Conservation (phyloP, 75 land plant species). For the Pseudotsuga menziesii region DNA sequence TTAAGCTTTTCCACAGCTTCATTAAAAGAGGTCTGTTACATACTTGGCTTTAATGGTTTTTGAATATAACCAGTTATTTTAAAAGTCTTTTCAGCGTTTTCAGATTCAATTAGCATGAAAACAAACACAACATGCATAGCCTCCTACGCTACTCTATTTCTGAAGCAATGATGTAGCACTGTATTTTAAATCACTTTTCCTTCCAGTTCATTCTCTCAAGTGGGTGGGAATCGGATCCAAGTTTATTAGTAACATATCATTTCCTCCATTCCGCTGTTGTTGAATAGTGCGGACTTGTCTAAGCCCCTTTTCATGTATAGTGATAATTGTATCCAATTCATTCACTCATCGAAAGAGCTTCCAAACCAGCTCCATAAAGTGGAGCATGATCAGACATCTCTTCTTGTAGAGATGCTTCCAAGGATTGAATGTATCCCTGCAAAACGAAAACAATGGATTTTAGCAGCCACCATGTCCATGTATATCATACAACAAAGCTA, state of each 20-base stretch:
- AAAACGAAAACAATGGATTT: not conserved
- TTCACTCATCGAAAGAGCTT: constrained; percentile 36
- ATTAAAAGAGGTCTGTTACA: too few species aligned
- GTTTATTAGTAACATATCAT: constrained; percentile 20
- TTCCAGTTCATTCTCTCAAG: too few species aligned
- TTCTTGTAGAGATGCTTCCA: constrained; percentile 46
- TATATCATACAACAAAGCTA: not conserved
- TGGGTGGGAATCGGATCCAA: too few species aligned
- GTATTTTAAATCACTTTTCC: too few species aligned
- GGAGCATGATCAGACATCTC: constrained; percentile 52
- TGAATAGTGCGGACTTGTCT: constrained; percentile 33
- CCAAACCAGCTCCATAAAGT: constrained; percentile 48
- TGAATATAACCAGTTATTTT: too few species aligned
- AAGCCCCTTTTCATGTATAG: constrained; percentile 50
- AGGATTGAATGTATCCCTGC: constrained; percentile 37
- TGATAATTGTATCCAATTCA: constrained; percentile 37
- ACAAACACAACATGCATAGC: too few species aligned
- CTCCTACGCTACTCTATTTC: too few species aligned
- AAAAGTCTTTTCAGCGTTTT: too few species aligned
- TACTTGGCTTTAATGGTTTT: too few species aligned
- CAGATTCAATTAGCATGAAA: too few species aligned
- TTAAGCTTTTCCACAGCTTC: too few species aligned
- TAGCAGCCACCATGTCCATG: not conserved
- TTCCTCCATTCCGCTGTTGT: constrained; percentile 33
- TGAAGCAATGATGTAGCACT: too few species aligned